Percentiles rank a stretch among this genome's conserved stretches.
Evolutionary conservation across 306 rosid species (phyloP).

Genomic region (Gastrolobium villosum): DNA sequence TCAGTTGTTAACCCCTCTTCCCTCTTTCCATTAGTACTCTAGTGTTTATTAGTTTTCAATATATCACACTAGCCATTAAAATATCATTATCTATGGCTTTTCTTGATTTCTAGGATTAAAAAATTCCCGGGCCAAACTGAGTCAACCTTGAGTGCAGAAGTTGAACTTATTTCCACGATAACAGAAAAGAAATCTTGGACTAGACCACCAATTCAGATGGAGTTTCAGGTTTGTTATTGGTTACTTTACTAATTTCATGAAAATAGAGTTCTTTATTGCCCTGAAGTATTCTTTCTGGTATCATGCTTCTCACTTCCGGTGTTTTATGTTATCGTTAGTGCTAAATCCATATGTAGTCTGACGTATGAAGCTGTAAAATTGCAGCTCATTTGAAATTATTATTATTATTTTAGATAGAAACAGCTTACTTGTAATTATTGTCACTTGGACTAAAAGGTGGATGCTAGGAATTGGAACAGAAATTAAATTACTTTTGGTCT

Average conservation of each 20-base stretch:
- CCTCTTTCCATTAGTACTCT: neutral
- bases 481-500: neutral
- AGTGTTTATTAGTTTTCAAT: neutral
- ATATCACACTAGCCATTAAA: neutral
- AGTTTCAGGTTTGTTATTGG: conserved; percentile 75
- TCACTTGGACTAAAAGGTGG: conserved; percentile 12
- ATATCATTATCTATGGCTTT: conserved; percentile 17
- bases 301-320: conserved; percentile 8
- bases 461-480: conserved; percentile 19
- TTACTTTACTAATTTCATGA: conserved; percentile 19
- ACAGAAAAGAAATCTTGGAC: conserved; percentile 91
- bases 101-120: conserved; percentile 62
- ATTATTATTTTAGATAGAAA: conserved; percentile 6
- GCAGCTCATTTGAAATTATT: neutral
- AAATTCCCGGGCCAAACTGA: conserved; percentile 92
- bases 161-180: conserved; percentile 90
- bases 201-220: conserved; percentile 95
- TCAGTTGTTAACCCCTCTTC: neutral
- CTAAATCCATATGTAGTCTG: conserved; percentile 7
- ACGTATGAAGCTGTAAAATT: conserved; percentile 21
- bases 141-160: conserved; percentile 93
- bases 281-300: neutral
- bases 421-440: neutral
- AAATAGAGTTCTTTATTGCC: conserved; percentile 3
- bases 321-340: conserved; percentile 15